Conservation (phyloP, 306 rosid genomes). For the Vicia faba region DNA sequence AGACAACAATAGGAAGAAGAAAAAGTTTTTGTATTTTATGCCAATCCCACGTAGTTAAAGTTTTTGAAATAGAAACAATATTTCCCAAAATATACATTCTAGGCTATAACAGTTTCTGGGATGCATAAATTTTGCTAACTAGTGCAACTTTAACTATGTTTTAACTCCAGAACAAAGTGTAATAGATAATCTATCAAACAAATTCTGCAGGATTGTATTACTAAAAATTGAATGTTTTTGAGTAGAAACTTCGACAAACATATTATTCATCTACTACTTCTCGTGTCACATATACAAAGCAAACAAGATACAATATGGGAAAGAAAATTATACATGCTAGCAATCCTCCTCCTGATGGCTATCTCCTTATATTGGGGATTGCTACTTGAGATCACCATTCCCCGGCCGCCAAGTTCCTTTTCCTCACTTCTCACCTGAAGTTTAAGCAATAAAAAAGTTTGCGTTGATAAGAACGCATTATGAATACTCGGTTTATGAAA, state of each 20-base stretch:
- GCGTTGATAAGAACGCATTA: neutral
- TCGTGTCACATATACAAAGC: conserved; percentile 19
- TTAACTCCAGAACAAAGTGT: conserved; percentile 4
- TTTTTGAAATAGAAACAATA: neutral
- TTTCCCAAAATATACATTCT: neutral
- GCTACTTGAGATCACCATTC: conserved; percentile 63
- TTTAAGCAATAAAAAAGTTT: conserved; percentile 23
- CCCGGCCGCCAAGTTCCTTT: conserved; percentile 14
- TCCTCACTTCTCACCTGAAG: conserved; percentile 36
- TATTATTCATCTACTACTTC: conserved; percentile 2
- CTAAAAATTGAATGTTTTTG: conserved; percentile 15
- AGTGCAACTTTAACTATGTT: conserved; percentile 2
- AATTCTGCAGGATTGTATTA: neutral
- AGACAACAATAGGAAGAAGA: neutral
- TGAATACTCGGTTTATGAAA: conserved; percentile 19
- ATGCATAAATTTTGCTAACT: conserved; percentile 6
- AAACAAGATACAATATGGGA: conserved; percentile 29
- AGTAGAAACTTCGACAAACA: neutral
- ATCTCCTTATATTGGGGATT: conserved; percentile 74
- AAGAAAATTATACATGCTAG: conserved; percentile 63
- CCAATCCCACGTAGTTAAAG: conserved; percentile 1
- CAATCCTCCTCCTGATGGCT: conserved; percentile 72
- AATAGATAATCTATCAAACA: neutral
- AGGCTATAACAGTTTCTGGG: neutral
- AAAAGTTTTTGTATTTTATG: neutral